These are phyloP conservation scores for Metahyphopichia silvanorum DNA, from an alignment of 805 yeast genomes.

Conservation along the genomic window DNA sequence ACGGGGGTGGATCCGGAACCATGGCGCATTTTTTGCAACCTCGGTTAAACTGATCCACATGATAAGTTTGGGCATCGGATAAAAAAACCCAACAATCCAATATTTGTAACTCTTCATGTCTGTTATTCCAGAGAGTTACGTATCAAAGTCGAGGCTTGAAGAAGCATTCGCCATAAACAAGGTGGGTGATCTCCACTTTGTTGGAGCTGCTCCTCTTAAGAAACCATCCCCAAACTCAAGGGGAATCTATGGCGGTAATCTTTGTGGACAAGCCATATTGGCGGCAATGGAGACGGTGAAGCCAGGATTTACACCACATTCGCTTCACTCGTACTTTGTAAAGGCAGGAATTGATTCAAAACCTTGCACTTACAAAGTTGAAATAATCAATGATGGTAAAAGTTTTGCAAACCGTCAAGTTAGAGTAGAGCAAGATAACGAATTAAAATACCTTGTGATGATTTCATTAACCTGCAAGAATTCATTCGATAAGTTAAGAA, in stretches of 20 bases:
- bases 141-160: slow-evolving; percentile 7
- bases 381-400: slow-evolving; percentile 31
- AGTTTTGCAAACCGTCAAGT: slow-evolving; percentile 33
- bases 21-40: too few relatives aligned
- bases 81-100: too few relatives aligned
- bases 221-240: slow-evolving; percentile 19
- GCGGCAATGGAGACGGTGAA: slow-evolving; percentile 33
- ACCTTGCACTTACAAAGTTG: slow-evolving; percentile 30
- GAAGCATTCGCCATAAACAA: slow-evolving; percentile 8
- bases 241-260: slow-evolving; percentile 42
- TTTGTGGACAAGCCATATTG: slow-evolving; percentile 30
- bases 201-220: slow-evolving; percentile 10
- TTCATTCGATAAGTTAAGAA: slow-evolving; percentile 12
- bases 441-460: slow-evolving; percentile 29
- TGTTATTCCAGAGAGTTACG: not conserved
- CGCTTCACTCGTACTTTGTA: slow-evolving; percentile 38
- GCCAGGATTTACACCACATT: slow-evolving; percentile 36
- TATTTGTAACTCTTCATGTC: too few relatives aligned
- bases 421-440: slow-evolving; percentile 26
- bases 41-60: too few relatives aligned
- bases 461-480: slow-evolving; percentile 34
- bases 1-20: too few relatives aligned
- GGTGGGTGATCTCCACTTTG: slow-evolving; percentile 3
- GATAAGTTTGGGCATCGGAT: too few relatives aligned
- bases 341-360: slow-evolving; percentile 32